A percentile compares a stretch with the other conserved stretches of the same genome.
Conservation (phyloP, 495 filamentous ascomycete species). For the Hyaloscypha bicolor region DNA sequence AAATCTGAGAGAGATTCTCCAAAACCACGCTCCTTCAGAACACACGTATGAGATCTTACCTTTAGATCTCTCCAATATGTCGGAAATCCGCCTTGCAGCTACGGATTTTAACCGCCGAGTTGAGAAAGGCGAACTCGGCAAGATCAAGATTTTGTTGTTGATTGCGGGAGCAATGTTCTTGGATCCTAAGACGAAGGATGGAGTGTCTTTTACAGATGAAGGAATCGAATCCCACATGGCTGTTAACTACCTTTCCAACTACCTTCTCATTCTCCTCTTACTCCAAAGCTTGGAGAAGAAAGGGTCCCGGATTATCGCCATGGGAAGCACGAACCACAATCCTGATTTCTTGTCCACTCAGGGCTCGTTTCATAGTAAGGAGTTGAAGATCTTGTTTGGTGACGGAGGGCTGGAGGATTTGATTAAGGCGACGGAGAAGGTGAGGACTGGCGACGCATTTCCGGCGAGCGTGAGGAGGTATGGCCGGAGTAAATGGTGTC, state of each 20-base stretch:
- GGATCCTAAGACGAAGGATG: background rate
- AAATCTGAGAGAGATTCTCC: background rate
- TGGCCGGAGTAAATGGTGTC: constrained; percentile 14
- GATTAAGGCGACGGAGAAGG: background rate
- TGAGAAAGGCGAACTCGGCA: background rate
- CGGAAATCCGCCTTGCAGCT: background rate
- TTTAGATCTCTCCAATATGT: background rate
- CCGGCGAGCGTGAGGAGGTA: constrained; percentile 11
- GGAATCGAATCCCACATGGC: constrained; percentile 10
- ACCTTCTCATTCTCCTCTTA: background rate
- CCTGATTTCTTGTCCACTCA: background rate
- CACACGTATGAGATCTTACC: constrained; percentile 8
- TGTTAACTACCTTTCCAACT: constrained; percentile 12
- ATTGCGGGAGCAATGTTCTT: constrained; percentile 15
- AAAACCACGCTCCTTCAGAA: background rate
- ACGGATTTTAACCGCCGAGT: background rate
- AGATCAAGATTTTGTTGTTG: constrained; percentile 5
- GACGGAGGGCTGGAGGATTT: background rate
- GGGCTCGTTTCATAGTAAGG: background rate
- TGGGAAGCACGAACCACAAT: constrained; percentile 7
- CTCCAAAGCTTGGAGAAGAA: constrained; percentile 1
- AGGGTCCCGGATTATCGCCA: constrained; percentile 1
- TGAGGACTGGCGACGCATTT: background rate
- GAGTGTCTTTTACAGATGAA: background rate
- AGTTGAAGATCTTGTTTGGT: background rate